These are phyloP conservation scores for Haplosporangium sp. DNA, from an alignment of 371 early-diverging fungal genomes.

Conservation along the genomic window DNA sequence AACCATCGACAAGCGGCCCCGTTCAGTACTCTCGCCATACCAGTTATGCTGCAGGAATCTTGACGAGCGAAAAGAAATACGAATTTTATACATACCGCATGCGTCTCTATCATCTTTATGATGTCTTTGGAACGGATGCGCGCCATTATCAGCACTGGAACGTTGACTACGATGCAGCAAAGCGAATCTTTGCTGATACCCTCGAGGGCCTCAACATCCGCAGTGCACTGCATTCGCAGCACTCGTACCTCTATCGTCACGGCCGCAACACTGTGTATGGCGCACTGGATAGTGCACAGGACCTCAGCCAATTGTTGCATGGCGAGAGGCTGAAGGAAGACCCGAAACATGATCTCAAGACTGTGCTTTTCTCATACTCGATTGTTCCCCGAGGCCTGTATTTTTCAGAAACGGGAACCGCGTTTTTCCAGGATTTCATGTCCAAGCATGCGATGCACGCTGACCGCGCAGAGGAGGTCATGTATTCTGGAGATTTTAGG, in stretches of 20 bases:
- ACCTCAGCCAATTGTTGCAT: conserved; percentile 38
- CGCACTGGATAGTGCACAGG: conserved; percentile 14
- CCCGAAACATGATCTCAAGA: conserved; percentile 30
- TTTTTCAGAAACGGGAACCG: conserved; percentile 51
- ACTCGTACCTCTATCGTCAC: conserved; percentile 52
- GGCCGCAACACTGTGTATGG: conserved; percentile 29
- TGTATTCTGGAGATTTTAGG: conserved; percentile 51
- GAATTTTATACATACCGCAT: conserved; percentile 49
- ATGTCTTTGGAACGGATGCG: conserved; percentile 39
- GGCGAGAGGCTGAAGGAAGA: conserved; percentile 29
- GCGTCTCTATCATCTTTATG: conserved; percentile 40
- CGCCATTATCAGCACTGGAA: conserved; percentile 44
- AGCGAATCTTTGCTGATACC: conserved; percentile 42
- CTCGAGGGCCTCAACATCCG: conserved; percentile 45
- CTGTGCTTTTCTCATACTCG: conserved; percentile 45
- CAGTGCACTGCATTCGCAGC: conserved; percentile 47
- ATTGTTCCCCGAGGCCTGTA: conserved; percentile 48
- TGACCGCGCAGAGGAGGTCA: conserved; percentile 43
- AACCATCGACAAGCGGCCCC: conserved; percentile 36
- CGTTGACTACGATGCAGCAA: conserved; percentile 28
- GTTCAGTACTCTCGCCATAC: conserved; percentile 51
- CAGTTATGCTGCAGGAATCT: conserved; percentile 51
- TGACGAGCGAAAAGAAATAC: conserved; percentile 38
- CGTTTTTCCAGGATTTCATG: conserved; percentile 55
- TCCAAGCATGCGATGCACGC: conserved; percentile 56